Conservation (phyloP, 2,329 filamentous ascomycete species). For the Pyrenophora graminea region DNA sequence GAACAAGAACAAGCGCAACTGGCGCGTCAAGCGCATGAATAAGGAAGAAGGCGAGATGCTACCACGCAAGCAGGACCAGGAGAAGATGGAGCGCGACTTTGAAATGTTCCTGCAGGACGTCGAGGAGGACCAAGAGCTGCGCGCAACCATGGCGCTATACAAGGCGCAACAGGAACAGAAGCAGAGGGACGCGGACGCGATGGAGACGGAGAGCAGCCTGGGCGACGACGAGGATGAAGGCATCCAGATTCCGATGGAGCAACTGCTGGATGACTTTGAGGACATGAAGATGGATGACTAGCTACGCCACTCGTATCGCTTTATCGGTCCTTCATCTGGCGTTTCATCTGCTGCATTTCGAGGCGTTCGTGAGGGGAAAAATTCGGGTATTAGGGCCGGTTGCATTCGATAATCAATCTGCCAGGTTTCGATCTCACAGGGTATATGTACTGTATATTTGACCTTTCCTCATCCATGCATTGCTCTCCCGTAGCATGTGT, state of each 20-base stretch:
- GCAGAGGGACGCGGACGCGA: slow-evolving; percentile 64
- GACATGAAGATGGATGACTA: slow-evolving; percentile 72
- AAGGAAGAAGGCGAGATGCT: slow-evolving; percentile 86
- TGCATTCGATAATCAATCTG: not conserved
- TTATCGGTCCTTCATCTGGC: not conserved
- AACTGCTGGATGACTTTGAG: slow-evolving; percentile 87
- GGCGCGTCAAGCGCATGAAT: slow-evolving; percentile 92
- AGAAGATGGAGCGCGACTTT: slow-evolving; percentile 88
- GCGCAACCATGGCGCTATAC: slow-evolving; percentile 83
- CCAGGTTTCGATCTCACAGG: not conserved
- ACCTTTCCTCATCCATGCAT: not conserved
- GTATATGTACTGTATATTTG: too few relatives aligned
- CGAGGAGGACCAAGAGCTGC: slow-evolving; percentile 89
- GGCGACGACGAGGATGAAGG: slow-evolving; percentile 61
- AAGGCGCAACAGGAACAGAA: slow-evolving; percentile 65
- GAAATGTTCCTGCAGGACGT: slow-evolving; percentile 97
- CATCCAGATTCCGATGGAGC: slow-evolving; percentile 55
- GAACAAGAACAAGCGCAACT: slow-evolving; percentile 68
- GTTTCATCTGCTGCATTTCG: slow-evolving; percentile 10
- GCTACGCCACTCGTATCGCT: not conserved
- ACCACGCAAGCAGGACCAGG: slow-evolving; percentile 84
- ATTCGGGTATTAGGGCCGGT: not conserved
- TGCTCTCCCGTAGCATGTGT: not conserved
- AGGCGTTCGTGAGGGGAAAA: slow-evolving; percentile 8
- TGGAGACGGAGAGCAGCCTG: slow-evolving; percentile 66